A percentile compares a stretch with the other conserved stretches of the same genome.
Evolutionary conservation across 345 rosid species (phyloP).

Genomic region (Eucalyptus tenuipes): DNA sequence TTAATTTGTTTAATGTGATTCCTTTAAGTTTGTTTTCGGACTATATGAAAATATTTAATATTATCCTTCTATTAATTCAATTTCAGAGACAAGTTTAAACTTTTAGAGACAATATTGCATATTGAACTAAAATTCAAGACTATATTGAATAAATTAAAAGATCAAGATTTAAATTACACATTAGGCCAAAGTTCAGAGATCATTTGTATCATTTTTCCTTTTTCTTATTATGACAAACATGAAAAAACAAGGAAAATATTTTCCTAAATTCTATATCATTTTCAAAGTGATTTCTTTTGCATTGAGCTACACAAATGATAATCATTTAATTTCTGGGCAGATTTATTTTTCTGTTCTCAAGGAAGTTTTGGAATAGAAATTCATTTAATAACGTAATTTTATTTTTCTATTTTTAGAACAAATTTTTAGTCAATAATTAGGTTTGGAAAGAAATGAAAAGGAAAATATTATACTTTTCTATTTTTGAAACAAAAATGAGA

Average conservation of each 20-base stretch:
- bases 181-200: fast-evolving
- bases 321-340: fast-evolving
- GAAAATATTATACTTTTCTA: too few relatives aligned
- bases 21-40: fast-evolving
- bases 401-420: fast-evolving
- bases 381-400: fast-evolving
- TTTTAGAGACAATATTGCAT: too few relatives aligned
- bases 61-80: too few relatives aligned
- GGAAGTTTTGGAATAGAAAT: fast-evolving
- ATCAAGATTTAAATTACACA: fast-evolving
- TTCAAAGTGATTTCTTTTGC: background rate
- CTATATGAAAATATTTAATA: too few relatives aligned
- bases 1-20: fast-evolving
- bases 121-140: fast-evolving
- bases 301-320: background rate
- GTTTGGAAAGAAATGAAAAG: too few relatives aligned
- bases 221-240: background rate
- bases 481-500: too few relatives aligned
- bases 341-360: fast-evolving
- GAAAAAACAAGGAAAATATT: background rate
- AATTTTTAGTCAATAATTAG: too few relatives aligned
- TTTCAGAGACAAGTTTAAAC: fast-evolving
- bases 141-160: too few relatives aligned
- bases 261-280: background rate
- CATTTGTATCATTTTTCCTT: too few relatives aligned